phyloP scores from a whole-genome alignment of 106 monocot species.

The Xerophyta viscosa region DNA sequence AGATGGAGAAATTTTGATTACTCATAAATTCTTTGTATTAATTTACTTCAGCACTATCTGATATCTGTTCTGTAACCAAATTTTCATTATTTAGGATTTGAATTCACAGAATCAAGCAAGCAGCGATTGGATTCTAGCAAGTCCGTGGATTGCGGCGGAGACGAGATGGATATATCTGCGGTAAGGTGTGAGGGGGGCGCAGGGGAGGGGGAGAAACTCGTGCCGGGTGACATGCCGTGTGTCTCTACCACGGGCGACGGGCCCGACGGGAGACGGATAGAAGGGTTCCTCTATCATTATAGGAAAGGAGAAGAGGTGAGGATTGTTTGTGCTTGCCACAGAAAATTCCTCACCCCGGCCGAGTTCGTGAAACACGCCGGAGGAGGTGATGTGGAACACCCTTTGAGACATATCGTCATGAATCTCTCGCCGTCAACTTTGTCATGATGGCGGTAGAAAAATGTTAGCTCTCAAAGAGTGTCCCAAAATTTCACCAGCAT shows the following conservation, averaged over 20 bases:
- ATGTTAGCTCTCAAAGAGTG: too few species aligned
- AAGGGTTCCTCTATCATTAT: constrained; percentile 57
- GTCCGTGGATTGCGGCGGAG: not conserved
- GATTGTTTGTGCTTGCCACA: constrained; percentile 64
- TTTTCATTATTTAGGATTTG: constrained; percentile 1
- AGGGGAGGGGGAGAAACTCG: constrained; percentile 11
- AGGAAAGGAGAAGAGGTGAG: constrained; percentile 47
- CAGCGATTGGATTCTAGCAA: not conserved
- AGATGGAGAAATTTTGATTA: too few species aligned
- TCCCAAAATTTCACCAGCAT: too few species aligned
- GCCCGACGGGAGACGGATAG: constrained; percentile 29
- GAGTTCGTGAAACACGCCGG: constrained; percentile 64
- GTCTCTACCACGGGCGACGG: constrained; percentile 41
- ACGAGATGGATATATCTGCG: not conserved
- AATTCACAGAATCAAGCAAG: not conserved
- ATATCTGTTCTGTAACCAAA: not conserved
- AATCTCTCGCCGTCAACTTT: constrained; percentile 14
- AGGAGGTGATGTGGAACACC: constrained; percentile 44
- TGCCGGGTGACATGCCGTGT: constrained; percentile 51
- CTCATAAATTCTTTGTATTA: too few species aligned
- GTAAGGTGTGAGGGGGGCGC: constrained; percentile 3
- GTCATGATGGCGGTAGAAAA: constrained; percentile 11
- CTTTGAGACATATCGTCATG: constrained; percentile 43
- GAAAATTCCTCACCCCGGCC: constrained; percentile 55
- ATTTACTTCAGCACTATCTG: not conserved